Conservation (phyloP, 2,329 filamentous ascomycete genomes). For the Penicillium sp. region DNA sequence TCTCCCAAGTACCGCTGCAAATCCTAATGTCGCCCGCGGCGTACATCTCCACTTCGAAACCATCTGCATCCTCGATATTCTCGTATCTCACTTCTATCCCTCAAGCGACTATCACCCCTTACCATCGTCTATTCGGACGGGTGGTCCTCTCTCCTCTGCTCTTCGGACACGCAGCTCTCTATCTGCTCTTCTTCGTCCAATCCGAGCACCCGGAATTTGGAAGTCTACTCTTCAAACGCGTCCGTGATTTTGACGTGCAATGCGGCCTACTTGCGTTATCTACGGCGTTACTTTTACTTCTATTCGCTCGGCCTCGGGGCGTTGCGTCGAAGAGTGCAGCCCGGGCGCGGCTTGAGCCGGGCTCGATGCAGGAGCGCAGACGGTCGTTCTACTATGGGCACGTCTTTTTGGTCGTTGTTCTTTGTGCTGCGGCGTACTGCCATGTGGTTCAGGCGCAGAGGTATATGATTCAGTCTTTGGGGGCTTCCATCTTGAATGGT, state of each 20-base stretch:
- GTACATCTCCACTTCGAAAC: constrained; percentile 49
- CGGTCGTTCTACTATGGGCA: constrained; percentile 60
- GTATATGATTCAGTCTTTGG: constrained; percentile 57
- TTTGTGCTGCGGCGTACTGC: constrained; percentile 57
- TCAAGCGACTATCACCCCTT: constrained; percentile 60
- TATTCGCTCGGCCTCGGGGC: constrained; percentile 52
- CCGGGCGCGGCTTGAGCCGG: constrained; percentile 11
- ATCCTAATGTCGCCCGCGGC: constrained; percentile 56
- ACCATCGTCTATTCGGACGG: constrained; percentile 63
- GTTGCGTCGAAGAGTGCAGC: constrained; percentile 15
- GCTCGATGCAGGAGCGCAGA: constrained; percentile 39
- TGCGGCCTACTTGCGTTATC: constrained; percentile 57
- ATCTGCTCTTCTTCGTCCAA: constrained; percentile 61
- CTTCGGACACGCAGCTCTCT: constrained; percentile 57
- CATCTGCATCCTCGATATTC: constrained; percentile 52
- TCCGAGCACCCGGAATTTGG: constrained; percentile 43
- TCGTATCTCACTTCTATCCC: constrained; percentile 57
- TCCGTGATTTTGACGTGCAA: constrained; percentile 62
- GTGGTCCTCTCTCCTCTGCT: constrained; percentile 57
- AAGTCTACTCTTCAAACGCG: constrained; percentile 55
- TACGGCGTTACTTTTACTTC: constrained; percentile 52
- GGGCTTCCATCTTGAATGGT: constrained; percentile 51
- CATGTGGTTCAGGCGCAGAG: constrained; percentile 60
- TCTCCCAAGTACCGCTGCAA: constrained; percentile 64
- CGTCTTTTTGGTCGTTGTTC: constrained; percentile 53